A percentile compares a stretch with the other conserved stretches of the same genome.
phyloP scores from a whole-genome alignment of 306 rosid genomes.

The Hippophae tibetana region DNA sequence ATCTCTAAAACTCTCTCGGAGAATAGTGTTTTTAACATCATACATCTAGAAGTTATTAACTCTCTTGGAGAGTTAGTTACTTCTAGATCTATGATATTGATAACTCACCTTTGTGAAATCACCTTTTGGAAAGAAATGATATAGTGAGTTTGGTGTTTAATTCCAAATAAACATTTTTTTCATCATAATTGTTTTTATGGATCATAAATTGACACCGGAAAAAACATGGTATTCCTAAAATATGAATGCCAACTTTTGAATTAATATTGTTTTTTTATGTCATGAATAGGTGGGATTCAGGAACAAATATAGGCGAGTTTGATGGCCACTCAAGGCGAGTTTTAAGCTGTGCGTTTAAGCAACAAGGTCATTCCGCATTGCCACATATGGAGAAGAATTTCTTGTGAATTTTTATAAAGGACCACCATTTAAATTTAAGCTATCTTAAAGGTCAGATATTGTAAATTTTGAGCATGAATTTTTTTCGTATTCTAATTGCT shows the following conservation, averaged over 20 bases:
- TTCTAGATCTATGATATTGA: too few relatives aligned
- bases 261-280: not conserved
- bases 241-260: not conserved
- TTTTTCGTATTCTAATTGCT: not conserved
- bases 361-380: constrained; percentile 81
- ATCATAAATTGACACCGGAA: too few relatives aligned
- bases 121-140: too few relatives aligned
- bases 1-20: too few relatives aligned
- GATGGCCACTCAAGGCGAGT: constrained; percentile 92
- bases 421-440: constrained; percentile 89
- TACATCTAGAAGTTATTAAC: too few relatives aligned
- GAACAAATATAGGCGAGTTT: constrained; percentile 90
- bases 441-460: constrained; percentile 54
- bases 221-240: too few relatives aligned
- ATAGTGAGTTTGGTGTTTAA: too few relatives aligned
- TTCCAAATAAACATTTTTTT: too few relatives aligned
- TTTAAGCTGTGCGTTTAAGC: constrained; percentile 89
- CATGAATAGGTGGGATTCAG: constrained; percentile 79
- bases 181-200: too few relatives aligned
- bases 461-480: not conserved
- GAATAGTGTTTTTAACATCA: too few relatives aligned
- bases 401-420: constrained; percentile 91
- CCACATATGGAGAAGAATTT: constrained; percentile 88
- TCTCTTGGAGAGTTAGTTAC: too few relatives aligned
- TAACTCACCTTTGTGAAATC: too few relatives aligned